Base-by-base conservation (phyloP, 176 grass and related monocot species). In the Chloris gayana region DNA sequence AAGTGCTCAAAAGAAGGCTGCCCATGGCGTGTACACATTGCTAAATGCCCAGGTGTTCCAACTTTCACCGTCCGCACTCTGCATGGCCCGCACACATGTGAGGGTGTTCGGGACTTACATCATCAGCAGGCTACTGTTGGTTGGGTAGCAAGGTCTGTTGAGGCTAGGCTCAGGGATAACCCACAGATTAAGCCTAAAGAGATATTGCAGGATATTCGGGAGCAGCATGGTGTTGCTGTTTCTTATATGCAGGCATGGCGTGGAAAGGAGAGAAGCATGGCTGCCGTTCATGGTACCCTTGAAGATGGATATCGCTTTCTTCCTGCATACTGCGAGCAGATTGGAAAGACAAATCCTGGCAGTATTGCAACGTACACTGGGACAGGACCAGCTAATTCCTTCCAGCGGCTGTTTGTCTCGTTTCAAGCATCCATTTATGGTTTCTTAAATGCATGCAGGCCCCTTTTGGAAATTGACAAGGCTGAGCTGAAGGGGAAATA, bases 211-310 rank as follows among this genome's bases (percentile, higher is more conserved):
- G 95, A 93, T 81, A 98, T 95, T 33, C 83, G 56, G 24, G 95
- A 98, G 46, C 90, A 98, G 77, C 95, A 98, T 88, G 95, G 95
- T 29, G 86, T 98, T 3, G 95, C 95, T 22, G 92, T 98, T 35
- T 95, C 92, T 67, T 98, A 98, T 75, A 98, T 98, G 96, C 96
- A 98, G 72, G 96, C 96, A 53, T 95, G 96, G 90, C 92, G 96
- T 59, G 96, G 96, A 67, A 98, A 98, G 62, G 96, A 95, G 90
- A 87, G 96, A 76, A 98, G 96, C 76, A 93, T 98, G 90, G 92
- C 96, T 76, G 84, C 90, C 27, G 86, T 98, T 64, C 93, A 98
- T 73, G 96, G 96, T 59, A 98, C 96, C 19, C 93, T 98, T 85
- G 96, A 98, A 76, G 92, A 98, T 88, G 96, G 96, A 69, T 98